phyloP scores from a whole-genome alignment of 257 asterid genomes.

The Verbascum thapsus region DNA sequence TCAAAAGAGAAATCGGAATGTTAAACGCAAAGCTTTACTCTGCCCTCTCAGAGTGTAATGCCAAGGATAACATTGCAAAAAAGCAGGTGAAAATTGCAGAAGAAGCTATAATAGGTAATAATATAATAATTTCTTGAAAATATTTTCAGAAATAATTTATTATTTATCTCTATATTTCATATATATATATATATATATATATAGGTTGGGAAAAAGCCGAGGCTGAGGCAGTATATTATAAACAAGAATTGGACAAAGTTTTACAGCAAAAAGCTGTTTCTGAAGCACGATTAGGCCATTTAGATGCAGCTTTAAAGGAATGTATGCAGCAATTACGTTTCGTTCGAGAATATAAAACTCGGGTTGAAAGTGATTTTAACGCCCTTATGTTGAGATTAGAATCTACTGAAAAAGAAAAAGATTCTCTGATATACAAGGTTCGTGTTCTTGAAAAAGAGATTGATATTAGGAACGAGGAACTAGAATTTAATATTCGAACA shows the following conservation, averaged over 20 bases:
- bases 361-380: slow-evolving; percentile 52
- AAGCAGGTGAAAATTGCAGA: slow-evolving; percentile 59
- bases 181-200: too few species aligned
- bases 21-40: slow-evolving; percentile 49
- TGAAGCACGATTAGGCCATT: slow-evolving; percentile 63
- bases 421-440: slow-evolving; percentile 68
- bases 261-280: slow-evolving; percentile 56
- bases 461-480: slow-evolving; percentile 83
- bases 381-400: slow-evolving; percentile 56
- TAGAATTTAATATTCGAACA: slow-evolving; percentile 66
- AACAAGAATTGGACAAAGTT: slow-evolving; percentile 68
- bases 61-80: slow-evolving; percentile 50
- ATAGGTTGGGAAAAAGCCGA: slow-evolving; percentile 94
- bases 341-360: slow-evolving; percentile 54
- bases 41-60: slow-evolving; percentile 49
- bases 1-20: slow-evolving; percentile 44
- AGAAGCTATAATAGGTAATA: slow-evolving; percentile 69
- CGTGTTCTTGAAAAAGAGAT: slow-evolving; percentile 79
- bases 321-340: slow-evolving; percentile 80
- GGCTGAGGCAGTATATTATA: slow-evolving; percentile 61
- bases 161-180: background rate
- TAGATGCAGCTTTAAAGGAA: slow-evolving; percentile 91
- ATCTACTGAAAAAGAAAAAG: slow-evolving; percentile 71
- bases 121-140: background rate
- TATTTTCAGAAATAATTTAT: background rate